Base-by-base conservation (phyloP, 495 filamentous ascomycete genomes). In the Podospora didyma region DNA sequence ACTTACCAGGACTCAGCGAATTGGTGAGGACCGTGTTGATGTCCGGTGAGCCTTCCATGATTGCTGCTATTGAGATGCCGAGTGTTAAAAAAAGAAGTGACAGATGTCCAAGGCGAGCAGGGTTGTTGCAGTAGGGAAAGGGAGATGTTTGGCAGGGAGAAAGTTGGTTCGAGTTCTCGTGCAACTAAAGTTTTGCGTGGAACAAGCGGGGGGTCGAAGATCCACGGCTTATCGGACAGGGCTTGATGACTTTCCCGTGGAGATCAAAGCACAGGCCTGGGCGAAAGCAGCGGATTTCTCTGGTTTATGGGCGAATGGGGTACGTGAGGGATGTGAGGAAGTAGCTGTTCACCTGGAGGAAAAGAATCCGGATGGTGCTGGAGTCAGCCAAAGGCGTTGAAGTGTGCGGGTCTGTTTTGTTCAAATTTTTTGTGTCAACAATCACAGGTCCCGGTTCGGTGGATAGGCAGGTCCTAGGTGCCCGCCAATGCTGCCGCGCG, bases 1-100 rank as follows among this genome's bases (percentile, higher is more conserved):
- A 31, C 85, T 67, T 76, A 95, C 92, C 92, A 71, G 89, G 83
- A 65, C 90, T 91, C 73, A 96, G 82, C 70, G 92, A 96, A 79
- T 89, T 87, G 71, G 89, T 84, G 79, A 97, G 86, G 76, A 97
- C 90, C 60, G 69, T 72, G 66, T 78, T 79, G 70, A 80, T 80
- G 65, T 79, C 77, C 65, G 74, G 67, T 69, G 72, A 67, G 63
- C 68, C 75, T 70, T 71, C 76, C 77, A 80, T 79, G 61, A 58
- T 70, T 60, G 61, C 64, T 58, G 56, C n/a, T n/a, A n/a, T 65
- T 60, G 60, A 58, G 46, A 62, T 57, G 53, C 57, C 56, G 49
- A 50, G 53, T 53, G 52, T 31, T 31, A 31, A 31, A 31, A 31
- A 39, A 31, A 57, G 26, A 53, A 37, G 47, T n/a, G 53, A 49